Evolutionary conservation across 2,329 filamentous ascomycete genomes (phyloP), one percentile per base, ranked within the genome.

Genomic region (Botrytis porri): DNA sequence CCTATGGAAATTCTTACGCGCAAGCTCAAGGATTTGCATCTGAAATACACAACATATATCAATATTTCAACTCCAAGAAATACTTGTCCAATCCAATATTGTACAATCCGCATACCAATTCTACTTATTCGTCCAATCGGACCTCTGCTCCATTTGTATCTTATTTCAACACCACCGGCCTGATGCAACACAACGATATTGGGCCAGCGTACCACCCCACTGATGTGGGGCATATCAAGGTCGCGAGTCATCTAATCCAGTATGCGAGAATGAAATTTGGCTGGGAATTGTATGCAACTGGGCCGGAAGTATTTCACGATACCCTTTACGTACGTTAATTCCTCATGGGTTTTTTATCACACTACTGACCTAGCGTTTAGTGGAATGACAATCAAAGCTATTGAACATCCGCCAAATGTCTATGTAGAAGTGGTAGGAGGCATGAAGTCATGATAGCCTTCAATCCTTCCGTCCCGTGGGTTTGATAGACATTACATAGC

Each of bases 171-270:
- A 89, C 86, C 0, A 87, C 84, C 16, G 88, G 88, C 0, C 87
- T 90, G 62, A 78, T 90, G 76, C 86, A 89, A 76, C 87, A 90
- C 77, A 89, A 90, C 75, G 88, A 90, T 77, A 88, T 89, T 74
- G 85, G 83, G 3, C 88, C 88, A 10, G 83, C 84, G 75, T 89
- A 83, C 76, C 88, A 90, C 77, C 88, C 87, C 0, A 90, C 88
- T 0, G 88, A 90, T 77, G 84, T 89, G 12, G 88, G 88, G 5
- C 86, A 89, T 71, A 83, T 90, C 77, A 90, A 90, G 79, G 80
- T 90, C 12, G 88, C 88, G 3, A 89, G 86, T 77, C 87, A 90
- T 76, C 77, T 90, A 66, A 85, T 86, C 75, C 86, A 88, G 80
- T 90, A 85, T 79, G 86, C 89, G 62, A 85, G 84, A 73, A 75